Base-by-base conservation (phyloP, 805 yeast genomes). In the Saccharomycopsis javanensis region DNA sequence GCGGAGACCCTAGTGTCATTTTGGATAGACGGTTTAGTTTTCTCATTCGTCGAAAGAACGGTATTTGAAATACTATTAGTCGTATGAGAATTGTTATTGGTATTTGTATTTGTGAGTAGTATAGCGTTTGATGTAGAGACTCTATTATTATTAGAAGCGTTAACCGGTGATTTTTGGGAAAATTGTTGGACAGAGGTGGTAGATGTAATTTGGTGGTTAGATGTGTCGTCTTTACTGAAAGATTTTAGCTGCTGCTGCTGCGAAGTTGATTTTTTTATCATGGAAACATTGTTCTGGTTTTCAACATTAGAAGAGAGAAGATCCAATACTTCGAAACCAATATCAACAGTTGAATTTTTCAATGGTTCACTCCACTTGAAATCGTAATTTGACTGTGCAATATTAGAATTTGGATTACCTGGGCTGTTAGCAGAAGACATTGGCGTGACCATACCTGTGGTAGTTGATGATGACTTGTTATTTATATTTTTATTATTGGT, bases 341-440 rank as follows among this genome's bases (percentile, higher is more conserved):
- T 54, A 28, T 57, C 60, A n/a, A 54, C 38, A 15, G 34, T 4
- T 11, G 38, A 10, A 3, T 6, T 34, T 23, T 33, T 34, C 23
- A 35, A 15, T 18, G 31, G 30, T 15, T 31, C 51, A 53, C 16
- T 18, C 37, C 37, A 34, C 13, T 31, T 30, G 37, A 20, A 16
- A 15, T 50, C 46, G 23, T 28, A 11, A 25, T 23, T 34, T 18
- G 16, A 18, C 27, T 50, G 25, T 15, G 38, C 35, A n/a, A 10
- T 37, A 52, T 27, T 51, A 27, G 31, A 31, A 23, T 27, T 51
- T 23, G 42, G 31, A 20, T 30, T 48, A 15, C 23, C 35, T 18
- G 61, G 61, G 23, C 59, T 55, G 4, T 59, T 59, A 16, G 48
- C 57, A 6, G 57, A 38, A 5, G 57, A 54, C n/a, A 56, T 15